These are phyloP conservation scores for Calophaca sinica DNA, from an alignment of 306 rosid genomes.

Conservation along the genomic window DNA sequence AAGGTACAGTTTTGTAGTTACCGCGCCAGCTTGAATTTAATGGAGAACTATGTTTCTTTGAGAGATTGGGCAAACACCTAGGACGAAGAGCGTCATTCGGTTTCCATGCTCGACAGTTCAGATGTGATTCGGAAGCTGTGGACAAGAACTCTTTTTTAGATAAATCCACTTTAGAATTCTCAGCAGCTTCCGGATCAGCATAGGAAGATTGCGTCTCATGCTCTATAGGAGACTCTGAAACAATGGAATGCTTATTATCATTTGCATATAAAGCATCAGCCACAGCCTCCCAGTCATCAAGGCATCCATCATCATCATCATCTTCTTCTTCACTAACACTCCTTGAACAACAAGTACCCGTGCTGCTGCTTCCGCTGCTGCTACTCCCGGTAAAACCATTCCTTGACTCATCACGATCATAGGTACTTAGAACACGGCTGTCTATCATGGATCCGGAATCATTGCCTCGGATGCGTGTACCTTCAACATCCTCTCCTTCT, in stretches of 20 bases:
- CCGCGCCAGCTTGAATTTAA: constrained; percentile 52
- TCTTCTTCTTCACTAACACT: constrained; percentile 52
- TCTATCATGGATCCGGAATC: constrained; percentile 47
- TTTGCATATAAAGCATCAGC: constrained; percentile 64
- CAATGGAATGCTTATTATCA: constrained; percentile 24
- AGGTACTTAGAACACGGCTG: constrained; percentile 40
- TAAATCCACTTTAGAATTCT: constrained; percentile 33
- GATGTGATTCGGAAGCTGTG: constrained; percentile 36
- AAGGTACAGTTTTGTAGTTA: constrained; percentile 48
- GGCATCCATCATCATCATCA: constrained; percentile 54
- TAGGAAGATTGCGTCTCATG: constrained; percentile 29
- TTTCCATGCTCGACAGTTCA: constrained; percentile 57
- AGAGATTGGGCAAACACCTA: constrained; percentile 56
- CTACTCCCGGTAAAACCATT: constrained; percentile 45
- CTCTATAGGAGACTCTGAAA: constrained; percentile 41
- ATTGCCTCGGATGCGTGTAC: constrained; percentile 40
- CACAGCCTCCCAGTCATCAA: constrained; percentile 73
- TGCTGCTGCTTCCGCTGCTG: constrained; percentile 33
- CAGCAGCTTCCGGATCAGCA: constrained; percentile 1
- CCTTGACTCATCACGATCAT: constrained; percentile 46
- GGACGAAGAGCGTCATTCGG: constrained; percentile 66
- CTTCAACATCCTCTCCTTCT: constrained; percentile 48
- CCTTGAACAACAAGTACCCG: constrained; percentile 41
- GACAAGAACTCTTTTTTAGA: constrained; percentile 31
- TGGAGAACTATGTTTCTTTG: constrained; percentile 51